phyloP scores from a whole-genome alignment of 2,329 filamentous ascomycete genomes.

The Talaromyces sp. region DNA sequence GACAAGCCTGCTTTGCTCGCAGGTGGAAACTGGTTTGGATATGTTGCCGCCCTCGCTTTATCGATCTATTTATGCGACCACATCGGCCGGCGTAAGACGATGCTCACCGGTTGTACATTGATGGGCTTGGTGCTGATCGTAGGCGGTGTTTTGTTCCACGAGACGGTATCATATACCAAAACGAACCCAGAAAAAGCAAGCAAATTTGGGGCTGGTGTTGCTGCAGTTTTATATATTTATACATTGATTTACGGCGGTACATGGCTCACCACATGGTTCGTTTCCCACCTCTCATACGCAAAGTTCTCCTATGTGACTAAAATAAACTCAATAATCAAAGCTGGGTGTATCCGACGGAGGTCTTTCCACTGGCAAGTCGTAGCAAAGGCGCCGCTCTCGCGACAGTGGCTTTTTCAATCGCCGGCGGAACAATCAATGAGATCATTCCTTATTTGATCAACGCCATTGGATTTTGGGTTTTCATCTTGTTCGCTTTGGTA shows the following conservation, averaged over 20 bases:
- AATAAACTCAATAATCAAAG: slow-evolving; percentile 25
- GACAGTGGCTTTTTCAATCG: slow-evolving; percentile 22
- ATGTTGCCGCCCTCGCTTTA: slow-evolving; percentile 41
- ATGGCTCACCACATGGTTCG: slow-evolving; percentile 22
- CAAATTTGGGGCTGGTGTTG: slow-evolving; percentile 34
- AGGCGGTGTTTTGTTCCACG: slow-evolving; percentile 32
- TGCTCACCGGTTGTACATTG: slow-evolving; percentile 22
- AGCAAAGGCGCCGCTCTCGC: slow-evolving; percentile 31
- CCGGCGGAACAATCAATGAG: slow-evolving; percentile 22
- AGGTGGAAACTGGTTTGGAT: slow-evolving; percentile 20
- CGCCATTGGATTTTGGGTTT: slow-evolving; percentile 25
- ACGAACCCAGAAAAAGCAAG: slow-evolving; percentile 21
- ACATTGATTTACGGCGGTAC: slow-evolving; percentile 21
- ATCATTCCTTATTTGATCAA: slow-evolving; percentile 30
- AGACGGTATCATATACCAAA: slow-evolving; percentile 36
- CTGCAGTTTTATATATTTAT: slow-evolving; percentile 28
- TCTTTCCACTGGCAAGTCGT: slow-evolving; percentile 41
- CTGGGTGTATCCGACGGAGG: slow-evolving; percentile 43
- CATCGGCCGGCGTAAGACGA: slow-evolving; percentile 45
- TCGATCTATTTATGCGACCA: slow-evolving; percentile 41
- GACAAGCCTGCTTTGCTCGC: slow-evolving; percentile 46
- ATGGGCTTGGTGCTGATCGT: slow-evolving; percentile 41
- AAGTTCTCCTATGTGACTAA: not conserved
- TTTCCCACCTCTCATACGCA: not conserved
- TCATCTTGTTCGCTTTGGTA: slow-evolving; percentile 26